These are phyloP conservation scores for Paecilomyces variotii DNA, from an alignment of 2,329 filamentous ascomycete species.

Conservation along the genomic window DNA sequence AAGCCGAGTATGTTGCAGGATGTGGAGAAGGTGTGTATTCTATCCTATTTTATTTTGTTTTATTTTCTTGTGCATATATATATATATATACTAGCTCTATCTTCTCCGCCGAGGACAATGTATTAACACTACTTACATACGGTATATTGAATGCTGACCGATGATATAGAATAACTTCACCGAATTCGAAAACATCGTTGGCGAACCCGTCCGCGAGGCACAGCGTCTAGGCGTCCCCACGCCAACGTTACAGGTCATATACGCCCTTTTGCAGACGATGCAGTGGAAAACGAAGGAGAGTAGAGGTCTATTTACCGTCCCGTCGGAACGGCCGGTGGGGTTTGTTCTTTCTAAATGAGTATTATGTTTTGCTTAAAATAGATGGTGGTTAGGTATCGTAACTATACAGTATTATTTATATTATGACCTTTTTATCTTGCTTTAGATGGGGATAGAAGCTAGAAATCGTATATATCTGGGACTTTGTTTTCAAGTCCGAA, in stretches of 20 bases:
- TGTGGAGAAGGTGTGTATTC: constrained; percentile 33
- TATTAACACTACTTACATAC: no score
- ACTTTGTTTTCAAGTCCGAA: no score
- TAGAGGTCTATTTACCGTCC: constrained; percentile 4
- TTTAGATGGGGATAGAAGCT: no score
- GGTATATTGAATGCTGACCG: background rate
- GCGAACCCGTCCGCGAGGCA: constrained; percentile 46
- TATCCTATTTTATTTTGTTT: no score
- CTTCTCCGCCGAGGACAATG: no score
- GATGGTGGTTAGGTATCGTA: background rate
- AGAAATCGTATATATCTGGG: no score
- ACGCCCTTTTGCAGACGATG: constrained; percentile 4
- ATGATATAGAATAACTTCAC: constrained; percentile 42
- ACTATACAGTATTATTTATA: background rate
- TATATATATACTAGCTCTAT: no score
- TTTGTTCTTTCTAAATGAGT: constrained; percentile 1
- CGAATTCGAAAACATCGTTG: constrained; percentile 48
- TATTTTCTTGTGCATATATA: no score
- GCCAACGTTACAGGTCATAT: constrained; percentile 19
- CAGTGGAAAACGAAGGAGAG: constrained; percentile 3
- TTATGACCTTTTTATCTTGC: no score
- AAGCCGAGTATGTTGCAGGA: constrained; percentile 51
- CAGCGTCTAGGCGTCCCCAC: constrained; percentile 34
- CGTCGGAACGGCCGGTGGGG: constrained; percentile 1
- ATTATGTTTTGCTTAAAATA: no score